Evolutionary conservation across 2,329 filamentous ascomycete species (phyloP), one percentile per base, ranked within the genome.

Genomic region (Bipolaris zeicola): DNA sequence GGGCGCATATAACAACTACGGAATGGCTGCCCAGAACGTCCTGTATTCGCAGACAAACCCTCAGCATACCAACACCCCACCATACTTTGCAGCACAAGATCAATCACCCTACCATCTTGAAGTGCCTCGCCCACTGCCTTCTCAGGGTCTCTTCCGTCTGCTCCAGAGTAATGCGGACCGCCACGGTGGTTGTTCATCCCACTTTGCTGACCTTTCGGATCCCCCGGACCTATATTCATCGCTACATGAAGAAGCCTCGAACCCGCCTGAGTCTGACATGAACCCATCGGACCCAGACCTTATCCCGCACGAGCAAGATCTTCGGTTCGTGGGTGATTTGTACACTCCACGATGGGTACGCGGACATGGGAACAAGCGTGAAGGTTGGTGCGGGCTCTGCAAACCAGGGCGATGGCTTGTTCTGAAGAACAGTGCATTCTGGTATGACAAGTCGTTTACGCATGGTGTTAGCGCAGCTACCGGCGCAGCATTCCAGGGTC

Each of bases 371-470:
- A 92, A 92, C 77, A 92, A 93, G 80, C 88, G 91, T 39, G 91
- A 94, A 75, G 91, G 91, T 3, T 96, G 91, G 91, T 96, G 91
- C 68, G 90, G 91, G 20, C 90, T 94, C 65, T 96, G 91, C 80
- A 93, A 92, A 74, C 89, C 90, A 2, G 90, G 90, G 2, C 83
- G 90, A 47, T 96, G 92, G 92, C 84, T 94, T 51, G 90, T 93
- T 14, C 81, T 96, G 57, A 96, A 95, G 80, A 95, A 96, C 78
- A 93, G 89, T 52, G 91, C 91, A 6, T 96, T 91, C 75, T 96
- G 92, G 91, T 96, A 96, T 76, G 91, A 96, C 79, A 94, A 95
- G 81, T 91, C 89, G 55, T 96, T 95, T 74, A 91, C 89, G 2
- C 92, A 96, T 70, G 91, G 91, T 47, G 91, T 96, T 73, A 92